These are phyloP conservation scores for Candida incommunis DNA, from an alignment of 805 yeast species.

Conservation along the genomic window DNA sequence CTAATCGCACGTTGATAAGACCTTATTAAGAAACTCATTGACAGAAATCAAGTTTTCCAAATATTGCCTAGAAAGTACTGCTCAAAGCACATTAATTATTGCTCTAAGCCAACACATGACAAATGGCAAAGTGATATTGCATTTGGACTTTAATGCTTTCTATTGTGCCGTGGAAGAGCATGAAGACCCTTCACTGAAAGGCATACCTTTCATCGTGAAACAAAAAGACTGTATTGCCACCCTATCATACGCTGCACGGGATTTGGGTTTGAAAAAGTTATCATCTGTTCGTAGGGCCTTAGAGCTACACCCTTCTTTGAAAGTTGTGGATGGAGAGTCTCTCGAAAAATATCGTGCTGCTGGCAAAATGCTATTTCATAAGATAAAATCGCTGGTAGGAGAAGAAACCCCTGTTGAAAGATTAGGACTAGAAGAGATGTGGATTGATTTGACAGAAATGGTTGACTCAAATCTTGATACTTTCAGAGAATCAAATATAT, in stretches of 20 bases:
- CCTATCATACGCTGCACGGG: constrained; percentile 19
- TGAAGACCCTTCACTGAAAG: constrained; percentile 14
- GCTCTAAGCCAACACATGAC: too few species aligned
- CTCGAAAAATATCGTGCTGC: constrained; percentile 17
- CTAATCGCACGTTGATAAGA: too few species aligned
- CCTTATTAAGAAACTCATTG: too few species aligned
- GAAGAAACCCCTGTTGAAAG: constrained; percentile 16
- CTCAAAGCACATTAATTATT: too few species aligned
- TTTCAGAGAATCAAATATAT: constrained; percentile 5
- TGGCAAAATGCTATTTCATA: constrained; percentile 15
- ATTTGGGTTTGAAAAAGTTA: constrained; percentile 17
- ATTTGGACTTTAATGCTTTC: constrained; percentile 21
- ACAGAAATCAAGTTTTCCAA: too few species aligned
- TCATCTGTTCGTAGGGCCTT: constrained; percentile 7
- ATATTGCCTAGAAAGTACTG: too few species aligned
- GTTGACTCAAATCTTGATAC: constrained; percentile 7
- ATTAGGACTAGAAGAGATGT: constrained; percentile 21
- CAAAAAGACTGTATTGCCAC: constrained; percentile 21
- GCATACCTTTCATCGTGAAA: constrained; percentile 17
- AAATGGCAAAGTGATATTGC: neutral
- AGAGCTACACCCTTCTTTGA: constrained; percentile 12
- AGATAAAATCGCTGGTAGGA: constrained; percentile 10
- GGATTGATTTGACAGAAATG: constrained; percentile 14
- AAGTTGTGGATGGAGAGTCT: constrained; percentile 18
- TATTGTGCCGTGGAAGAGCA: constrained; percentile 22